These are phyloP conservation scores for Escovopsis weberi DNA, from an alignment of 2,329 filamentous ascomycete species.

Conservation along the genomic window DNA sequence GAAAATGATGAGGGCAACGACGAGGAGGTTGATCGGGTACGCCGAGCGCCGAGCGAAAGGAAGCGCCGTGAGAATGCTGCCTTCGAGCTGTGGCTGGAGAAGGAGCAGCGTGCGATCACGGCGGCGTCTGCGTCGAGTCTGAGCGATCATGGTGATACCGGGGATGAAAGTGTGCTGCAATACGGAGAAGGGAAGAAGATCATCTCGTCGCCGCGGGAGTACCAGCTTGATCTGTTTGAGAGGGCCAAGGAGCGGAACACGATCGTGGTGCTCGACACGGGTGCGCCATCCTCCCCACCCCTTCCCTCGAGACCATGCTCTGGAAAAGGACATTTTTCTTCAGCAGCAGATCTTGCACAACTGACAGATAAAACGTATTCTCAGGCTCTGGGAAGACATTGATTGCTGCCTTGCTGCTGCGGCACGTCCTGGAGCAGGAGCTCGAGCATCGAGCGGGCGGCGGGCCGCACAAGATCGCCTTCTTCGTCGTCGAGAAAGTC, in stretches of 20 bases:
- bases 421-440: conserved; percentile 63
- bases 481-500: conserved; percentile 86
- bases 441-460: conserved; percentile 52
- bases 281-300: conserved; percentile 19
- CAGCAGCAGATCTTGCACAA: not conserved
- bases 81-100: conserved; percentile 30
- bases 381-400: conserved; percentile 82
- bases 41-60: conserved; percentile 27
- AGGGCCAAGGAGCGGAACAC: conserved; percentile 71
- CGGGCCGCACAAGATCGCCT: conserved; percentile 50
- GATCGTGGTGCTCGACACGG: conserved; percentile 90
- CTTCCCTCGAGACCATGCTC: not conserved
- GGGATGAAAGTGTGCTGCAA: too few relatives aligned
- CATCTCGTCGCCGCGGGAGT: conserved; percentile 70
- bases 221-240: conserved; percentile 85
- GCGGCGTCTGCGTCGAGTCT: conserved; percentile 16
- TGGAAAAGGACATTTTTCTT: not conserved
- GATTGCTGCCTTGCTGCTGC: conserved; percentile 79
- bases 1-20: not conserved
- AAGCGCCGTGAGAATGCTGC: conserved; percentile 34
- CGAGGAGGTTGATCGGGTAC: conserved; percentile 1
- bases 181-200: conserved; percentile 33
- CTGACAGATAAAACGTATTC: too few relatives aligned
- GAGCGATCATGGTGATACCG: conserved; percentile 7
- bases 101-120: conserved; percentile 23